Evolutionary conservation across 371 early-diverging fungal species (phyloP).

Genomic region (Mortierella polycephala): DNA sequence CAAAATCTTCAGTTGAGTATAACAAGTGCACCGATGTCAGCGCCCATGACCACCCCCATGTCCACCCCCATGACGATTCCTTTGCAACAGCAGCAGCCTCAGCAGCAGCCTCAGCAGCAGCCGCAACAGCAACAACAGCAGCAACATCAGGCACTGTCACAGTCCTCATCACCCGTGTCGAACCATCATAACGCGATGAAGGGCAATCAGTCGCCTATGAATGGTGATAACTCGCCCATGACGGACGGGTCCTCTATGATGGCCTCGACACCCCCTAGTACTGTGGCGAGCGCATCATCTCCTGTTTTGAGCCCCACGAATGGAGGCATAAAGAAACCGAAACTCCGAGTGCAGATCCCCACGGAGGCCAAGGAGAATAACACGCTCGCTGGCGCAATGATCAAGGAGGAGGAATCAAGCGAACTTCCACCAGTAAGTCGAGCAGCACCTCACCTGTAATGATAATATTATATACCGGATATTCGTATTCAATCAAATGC

Average conservation of each 20-base stretch:
- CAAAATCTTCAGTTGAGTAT: conserved; percentile 31
- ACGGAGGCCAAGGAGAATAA: conserved; percentile 41
- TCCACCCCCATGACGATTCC: conserved; percentile 8
- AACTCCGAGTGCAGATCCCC: conserved; percentile 48
- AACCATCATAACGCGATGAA: conserved; percentile 48
- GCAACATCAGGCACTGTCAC: conserved; percentile 35
- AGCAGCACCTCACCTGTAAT: not conserved
- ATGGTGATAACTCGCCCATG: conserved; percentile 49
- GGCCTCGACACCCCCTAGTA: conserved; percentile 29
- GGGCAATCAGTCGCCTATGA: conserved; percentile 46
- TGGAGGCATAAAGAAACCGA: conserved; percentile 43
- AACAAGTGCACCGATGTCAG: conserved; percentile 29
- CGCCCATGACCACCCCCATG: conserved; percentile 22
- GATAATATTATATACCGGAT: not conserved
- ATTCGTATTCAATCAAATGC: not conserved
- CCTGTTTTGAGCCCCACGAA: conserved; percentile 50
- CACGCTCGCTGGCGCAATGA: conserved; percentile 50
- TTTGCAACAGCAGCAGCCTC: conserved; percentile 10
- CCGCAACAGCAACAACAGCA: conserved; percentile 16
- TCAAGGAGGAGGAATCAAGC: conserved; percentile 51
- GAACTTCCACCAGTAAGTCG: conserved; percentile 48
- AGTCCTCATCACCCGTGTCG: conserved; percentile 40
- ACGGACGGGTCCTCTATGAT: conserved; percentile 49
- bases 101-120: conserved; percentile 2
- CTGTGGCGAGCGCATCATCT: conserved; percentile 27